A percentile compares a stretch with the other conserved stretches of the same genome.
phyloP scores from a whole-genome alignment of 371 early-diverging fungal genomes.

The Blakeslea trispora region DNA sequence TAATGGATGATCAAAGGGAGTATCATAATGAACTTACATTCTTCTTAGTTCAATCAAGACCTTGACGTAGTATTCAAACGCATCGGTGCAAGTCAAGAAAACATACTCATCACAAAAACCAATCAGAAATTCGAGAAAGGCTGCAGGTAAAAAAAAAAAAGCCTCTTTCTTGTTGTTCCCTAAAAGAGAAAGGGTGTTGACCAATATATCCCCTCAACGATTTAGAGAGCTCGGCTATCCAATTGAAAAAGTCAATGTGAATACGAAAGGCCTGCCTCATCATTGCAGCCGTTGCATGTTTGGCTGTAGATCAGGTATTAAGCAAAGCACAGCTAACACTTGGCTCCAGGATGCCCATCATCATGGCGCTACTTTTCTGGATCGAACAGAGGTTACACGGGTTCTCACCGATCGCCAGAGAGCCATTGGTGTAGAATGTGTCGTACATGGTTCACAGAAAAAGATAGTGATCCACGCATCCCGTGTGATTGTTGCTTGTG shows the following conservation, averaged over 20 bases:
- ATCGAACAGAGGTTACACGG: conserved; percentile 54
- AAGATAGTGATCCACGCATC: conserved; percentile 32
- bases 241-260: conserved; percentile 63
- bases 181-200: background rate
- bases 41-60: conserved; percentile 21
- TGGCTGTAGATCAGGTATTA: conserved; percentile 71
- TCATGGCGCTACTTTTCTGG: conserved; percentile 59
- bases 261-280: conserved; percentile 62
- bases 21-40: conserved; percentile 3
- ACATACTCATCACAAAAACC: conserved; percentile 56
- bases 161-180: background rate
- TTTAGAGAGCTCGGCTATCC: conserved; percentile 60
- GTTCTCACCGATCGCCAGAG: conserved; percentile 52
- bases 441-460: conserved; percentile 9
- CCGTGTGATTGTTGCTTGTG: conserved; percentile 62
- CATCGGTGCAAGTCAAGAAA: conserved; percentile 55
- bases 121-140: conserved; percentile 65
- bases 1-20: conserved; percentile 41
- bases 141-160: conserved; percentile 16
- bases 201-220: conserved; percentile 1
- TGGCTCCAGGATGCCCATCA: conserved; percentile 69
- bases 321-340: conserved; percentile 66
- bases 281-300: conserved; percentile 67
- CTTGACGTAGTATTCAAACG: conserved; percentile 58
- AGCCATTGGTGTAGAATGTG: conserved; percentile 53